Percentiles rank a stretch among this genome's conserved stretches.
Conservation (phyloP, 2,329 filamentous ascomycete genomes). For the Karstenula rhodostoma region DNA sequence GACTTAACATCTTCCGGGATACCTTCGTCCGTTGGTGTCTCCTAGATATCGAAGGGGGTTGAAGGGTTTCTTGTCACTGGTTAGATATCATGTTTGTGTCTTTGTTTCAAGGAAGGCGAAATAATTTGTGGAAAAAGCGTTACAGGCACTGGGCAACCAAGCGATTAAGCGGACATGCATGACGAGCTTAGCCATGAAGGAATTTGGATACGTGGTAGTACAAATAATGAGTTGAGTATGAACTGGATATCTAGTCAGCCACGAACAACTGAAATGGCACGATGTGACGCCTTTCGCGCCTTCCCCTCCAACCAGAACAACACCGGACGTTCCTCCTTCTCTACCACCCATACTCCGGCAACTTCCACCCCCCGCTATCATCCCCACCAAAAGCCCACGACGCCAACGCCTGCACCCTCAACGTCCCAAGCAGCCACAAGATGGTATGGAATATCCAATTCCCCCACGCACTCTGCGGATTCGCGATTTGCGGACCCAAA, state of each 20-base stretch:
- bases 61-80: too few relatives aligned
- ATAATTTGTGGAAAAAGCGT: too few relatives aligned
- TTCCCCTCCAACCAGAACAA: background rate
- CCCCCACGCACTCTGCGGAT: slow-evolving; percentile 43
- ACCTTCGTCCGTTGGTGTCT: too few relatives aligned
- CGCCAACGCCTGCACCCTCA: slow-evolving; percentile 13
- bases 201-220: too few relatives aligned
- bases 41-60: too few relatives aligned
- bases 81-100: too few relatives aligned
- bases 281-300: background rate
- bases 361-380: slow-evolving; percentile 19
- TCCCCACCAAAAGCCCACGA: background rate
- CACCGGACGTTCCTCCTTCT: background rate
- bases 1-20: too few relatives aligned
- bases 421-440: slow-evolving; percentile 18
- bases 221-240: slow-evolving; percentile 1
- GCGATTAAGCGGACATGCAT: too few relatives aligned
- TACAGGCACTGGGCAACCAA: too few relatives aligned
- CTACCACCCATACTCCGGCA: slow-evolving; percentile 27
- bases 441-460: slow-evolving; percentile 30
- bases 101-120: too few relatives aligned
- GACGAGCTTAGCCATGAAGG: too few relatives aligned
- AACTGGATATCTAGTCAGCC: background rate
- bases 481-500: slow-evolving; percentile 33
- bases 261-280: background rate